A percentile compares a stretch with the other conserved stretches of the same genome.
Evolutionary conservation across 345 rosid genomes (phyloP).

Genomic region (Rhodamnia argentea): DNA sequence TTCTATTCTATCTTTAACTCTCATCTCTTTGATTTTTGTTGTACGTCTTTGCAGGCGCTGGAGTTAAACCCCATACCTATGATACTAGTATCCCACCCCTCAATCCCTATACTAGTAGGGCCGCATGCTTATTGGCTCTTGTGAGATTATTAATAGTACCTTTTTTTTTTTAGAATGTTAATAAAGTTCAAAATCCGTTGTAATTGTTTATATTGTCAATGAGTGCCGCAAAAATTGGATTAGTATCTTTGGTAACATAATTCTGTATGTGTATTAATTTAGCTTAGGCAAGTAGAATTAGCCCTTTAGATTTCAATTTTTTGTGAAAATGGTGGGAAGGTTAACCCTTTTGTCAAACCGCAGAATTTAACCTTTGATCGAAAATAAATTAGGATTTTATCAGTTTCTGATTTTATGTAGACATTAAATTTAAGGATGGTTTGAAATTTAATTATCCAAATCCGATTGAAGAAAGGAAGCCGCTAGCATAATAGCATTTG

Average conservation of each 20-base stretch:
- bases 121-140: no score
- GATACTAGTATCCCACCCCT: no score
- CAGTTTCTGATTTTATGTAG: not conserved
- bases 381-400: not conserved
- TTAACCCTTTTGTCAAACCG: not conserved
- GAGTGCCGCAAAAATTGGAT: not conserved
- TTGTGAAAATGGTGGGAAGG: accelerated
- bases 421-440: accelerated
- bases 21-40: no score
- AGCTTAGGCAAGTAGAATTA: not conserved
- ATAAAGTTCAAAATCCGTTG: no score
- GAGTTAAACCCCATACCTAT: no score
- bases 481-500: no score
- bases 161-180: no score
- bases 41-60: no score
- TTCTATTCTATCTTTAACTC: no score
- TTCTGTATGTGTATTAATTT: not conserved
- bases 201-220: no score
- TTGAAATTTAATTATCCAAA: not conserved
- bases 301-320: not conserved
- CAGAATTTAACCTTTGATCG: not conserved
- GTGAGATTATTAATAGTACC: no score
- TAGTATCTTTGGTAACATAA: not conserved
- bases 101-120: no score
- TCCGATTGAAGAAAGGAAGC: accelerated